Base-by-base conservation (phyloP, 768 basidiomycete species). In the Kwoniella shandongensis region DNA sequence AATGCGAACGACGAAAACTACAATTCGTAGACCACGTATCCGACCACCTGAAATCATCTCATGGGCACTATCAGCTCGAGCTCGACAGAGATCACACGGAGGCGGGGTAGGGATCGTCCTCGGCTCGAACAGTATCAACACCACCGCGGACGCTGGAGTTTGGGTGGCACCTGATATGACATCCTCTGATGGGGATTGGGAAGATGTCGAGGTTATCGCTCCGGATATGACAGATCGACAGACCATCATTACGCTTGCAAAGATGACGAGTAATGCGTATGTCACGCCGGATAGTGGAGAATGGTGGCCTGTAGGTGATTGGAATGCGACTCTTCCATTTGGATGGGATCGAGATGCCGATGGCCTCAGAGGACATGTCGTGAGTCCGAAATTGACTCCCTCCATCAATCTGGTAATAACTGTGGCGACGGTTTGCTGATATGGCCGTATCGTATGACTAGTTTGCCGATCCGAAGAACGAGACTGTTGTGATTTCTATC, bases 291-390 rank as follows among this genome's bases (percentile, higher is more conserved):
- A 81, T 7, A 84, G 87, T 3, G 78, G 77, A 2, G 66, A 58
- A n/a, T 80, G 83, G 27, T 97, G 92, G 92, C 69, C 74, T 25
- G 49, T 89, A 12, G 81, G 81, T 0, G 79, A 81, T 2, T 93
- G 86, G 84, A 85, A 84, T 66, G 77, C 77, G 6, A 83, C 81
- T 26, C 79, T 80, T 26, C 88, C 92, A 0, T 86, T 91, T 65
- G 94, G 94, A 12, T 97, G 93, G 92, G 84, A 88, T 63, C 86
- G 88, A 0, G 83, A 86, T 23, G 85, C 85, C n/a, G 89, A 96
- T 72, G 91, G 92, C 0, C 83, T 97, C 58, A 83, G 94, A 42
- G 94, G 94, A 0, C 92, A 97, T 67, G 78, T 98, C 20, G 96
- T 94, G 65, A 62, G 88, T 87, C n/a, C 84, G 84, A 18, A 2